These are phyloP conservation scores for Pleurotus sapidus DNA, from an alignment of 768 basidiomycete genomes.

Conservation along the genomic window DNA sequence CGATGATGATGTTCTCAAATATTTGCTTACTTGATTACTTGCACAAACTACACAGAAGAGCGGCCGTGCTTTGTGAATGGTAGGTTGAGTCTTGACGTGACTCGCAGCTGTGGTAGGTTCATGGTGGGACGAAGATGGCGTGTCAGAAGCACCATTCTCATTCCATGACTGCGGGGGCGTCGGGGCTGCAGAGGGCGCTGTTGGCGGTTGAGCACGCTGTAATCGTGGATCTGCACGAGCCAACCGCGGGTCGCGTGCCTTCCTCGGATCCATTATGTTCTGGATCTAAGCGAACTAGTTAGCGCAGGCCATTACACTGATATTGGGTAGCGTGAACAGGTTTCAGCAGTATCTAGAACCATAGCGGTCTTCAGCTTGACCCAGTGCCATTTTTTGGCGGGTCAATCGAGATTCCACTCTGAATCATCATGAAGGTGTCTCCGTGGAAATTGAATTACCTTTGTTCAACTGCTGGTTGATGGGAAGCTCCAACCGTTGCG, in stretches of 20 bases:
- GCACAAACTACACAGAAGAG: conserved; percentile 98
- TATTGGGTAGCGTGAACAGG: conserved; percentile 18
- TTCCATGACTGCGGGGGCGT: conserved; percentile 16
- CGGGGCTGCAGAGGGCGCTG: conserved; percentile 27
- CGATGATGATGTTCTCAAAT: neutral
- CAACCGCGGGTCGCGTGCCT: conserved; percentile 78
- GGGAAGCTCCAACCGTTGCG: neutral
- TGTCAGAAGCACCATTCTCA: conserved; percentile 21
- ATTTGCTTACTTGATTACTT: conserved; percentile 84
- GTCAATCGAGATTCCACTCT: conserved; percentile 91
- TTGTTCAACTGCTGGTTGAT: neutral
- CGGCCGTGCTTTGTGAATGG: conserved; percentile 62
- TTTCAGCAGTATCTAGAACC: conserved; percentile 96
- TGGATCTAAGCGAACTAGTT: neutral
- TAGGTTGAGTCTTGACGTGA: neutral
- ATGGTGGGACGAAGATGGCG: conserved; percentile 10
- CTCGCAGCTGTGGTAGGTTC: neutral
- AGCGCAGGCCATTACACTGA: conserved; percentile 12
- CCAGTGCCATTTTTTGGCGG: conserved; percentile 43
- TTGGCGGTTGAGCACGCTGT: conserved; percentile 41
- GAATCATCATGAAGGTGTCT: conserved; percentile 54
- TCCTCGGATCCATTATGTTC: conserved; percentile 69
- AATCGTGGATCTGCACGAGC: conserved; percentile 67
- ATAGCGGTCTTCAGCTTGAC: conserved; percentile 70
- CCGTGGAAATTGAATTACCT: neutral